These are phyloP conservation scores for Ampelomyces quisqualis DNA, from an alignment of 2,329 filamentous ascomycete species.

Conservation along the genomic window DNA sequence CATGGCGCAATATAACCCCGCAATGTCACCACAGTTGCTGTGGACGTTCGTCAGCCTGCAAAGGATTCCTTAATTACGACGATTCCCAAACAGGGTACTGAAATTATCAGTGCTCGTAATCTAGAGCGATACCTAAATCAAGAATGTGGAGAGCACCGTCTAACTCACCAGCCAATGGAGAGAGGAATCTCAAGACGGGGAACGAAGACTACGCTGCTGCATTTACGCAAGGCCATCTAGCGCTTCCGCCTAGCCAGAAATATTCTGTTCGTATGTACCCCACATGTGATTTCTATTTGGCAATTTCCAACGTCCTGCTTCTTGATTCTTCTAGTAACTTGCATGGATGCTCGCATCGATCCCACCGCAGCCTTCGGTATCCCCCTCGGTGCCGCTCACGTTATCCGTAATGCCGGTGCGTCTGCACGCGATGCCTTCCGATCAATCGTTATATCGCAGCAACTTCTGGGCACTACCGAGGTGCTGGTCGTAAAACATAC, in stretches of 20 bases:
- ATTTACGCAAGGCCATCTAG: conserved; percentile 67
- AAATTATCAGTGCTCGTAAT: too few relatives aligned
- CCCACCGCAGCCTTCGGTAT: conserved; percentile 70
- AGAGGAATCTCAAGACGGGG: conserved; percentile 57
- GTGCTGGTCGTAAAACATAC: conserved; percentile 75
- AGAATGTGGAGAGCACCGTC: too few relatives aligned
- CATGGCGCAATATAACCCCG: conserved; percentile 21
- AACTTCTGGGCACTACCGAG: conserved; percentile 74
- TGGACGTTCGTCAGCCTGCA: background rate
- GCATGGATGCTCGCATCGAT: conserved; percentile 77
- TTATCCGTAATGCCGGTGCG: conserved; percentile 67
- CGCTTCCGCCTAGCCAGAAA: conserved; percentile 68
- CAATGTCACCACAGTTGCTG: conserved; percentile 12
- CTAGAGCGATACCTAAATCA: too few relatives aligned
- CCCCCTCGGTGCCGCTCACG: conserved; percentile 72
- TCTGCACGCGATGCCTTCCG: conserved; percentile 69
- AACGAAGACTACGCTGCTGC: conserved; percentile 59
- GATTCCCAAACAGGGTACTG: conserved; percentile 8
- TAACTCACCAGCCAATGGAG: conserved; percentile 44
- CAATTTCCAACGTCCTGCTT: background rate
- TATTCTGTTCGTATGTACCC: conserved; percentile 64
- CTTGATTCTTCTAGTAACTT: conserved; percentile 66
- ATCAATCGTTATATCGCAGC: conserved; percentile 75
- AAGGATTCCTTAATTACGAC: too few relatives aligned
- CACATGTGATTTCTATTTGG: too few relatives aligned